Conservation (phyloP, 2,329 filamentous ascomycete genomes). For the Ophidiomyces ophidiicola region DNA sequence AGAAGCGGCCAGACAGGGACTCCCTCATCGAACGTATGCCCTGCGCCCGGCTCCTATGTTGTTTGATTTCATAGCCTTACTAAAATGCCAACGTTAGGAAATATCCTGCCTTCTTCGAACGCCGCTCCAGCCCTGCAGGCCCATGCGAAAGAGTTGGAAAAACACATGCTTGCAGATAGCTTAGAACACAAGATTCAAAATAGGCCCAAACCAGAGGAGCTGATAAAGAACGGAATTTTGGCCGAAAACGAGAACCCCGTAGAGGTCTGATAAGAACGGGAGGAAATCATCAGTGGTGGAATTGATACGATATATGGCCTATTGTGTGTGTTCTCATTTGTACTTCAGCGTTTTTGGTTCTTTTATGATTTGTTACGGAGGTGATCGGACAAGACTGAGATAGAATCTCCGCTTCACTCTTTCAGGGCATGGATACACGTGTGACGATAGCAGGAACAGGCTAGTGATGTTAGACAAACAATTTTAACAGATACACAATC, state of each 20-base stretch:
- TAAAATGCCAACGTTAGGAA: conserved; percentile 42
- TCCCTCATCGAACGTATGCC: conserved; percentile 65
- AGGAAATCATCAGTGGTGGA: no score
- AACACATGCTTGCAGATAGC: conserved; percentile 74
- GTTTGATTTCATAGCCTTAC: background rate
- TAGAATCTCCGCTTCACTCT: no score
- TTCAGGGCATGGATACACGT: no score
- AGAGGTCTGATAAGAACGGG: conserved; percentile 12
- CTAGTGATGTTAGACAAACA: no score
- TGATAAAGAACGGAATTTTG: conserved; percentile 70
- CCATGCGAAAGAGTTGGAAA: conserved; percentile 72
- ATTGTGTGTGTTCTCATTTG: no score
- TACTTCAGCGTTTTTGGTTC: background rate
- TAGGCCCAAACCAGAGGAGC: conserved; percentile 60
- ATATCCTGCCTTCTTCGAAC: conserved; percentile 69
- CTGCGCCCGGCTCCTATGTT: conserved; percentile 4
- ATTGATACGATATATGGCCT: no score
- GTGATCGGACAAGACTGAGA: no score
- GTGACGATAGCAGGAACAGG: no score
- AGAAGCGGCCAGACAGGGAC: conserved; percentile 54
- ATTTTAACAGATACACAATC: no score
- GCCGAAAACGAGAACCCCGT: conserved; percentile 47
- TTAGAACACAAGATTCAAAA: conserved; percentile 77
- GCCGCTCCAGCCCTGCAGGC: conserved; percentile 69
- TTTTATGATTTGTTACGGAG: background rate